These are phyloP conservation scores for Fusarium coicis DNA, from an alignment of 2,329 filamentous ascomycete species.

Conservation along the genomic window DNA sequence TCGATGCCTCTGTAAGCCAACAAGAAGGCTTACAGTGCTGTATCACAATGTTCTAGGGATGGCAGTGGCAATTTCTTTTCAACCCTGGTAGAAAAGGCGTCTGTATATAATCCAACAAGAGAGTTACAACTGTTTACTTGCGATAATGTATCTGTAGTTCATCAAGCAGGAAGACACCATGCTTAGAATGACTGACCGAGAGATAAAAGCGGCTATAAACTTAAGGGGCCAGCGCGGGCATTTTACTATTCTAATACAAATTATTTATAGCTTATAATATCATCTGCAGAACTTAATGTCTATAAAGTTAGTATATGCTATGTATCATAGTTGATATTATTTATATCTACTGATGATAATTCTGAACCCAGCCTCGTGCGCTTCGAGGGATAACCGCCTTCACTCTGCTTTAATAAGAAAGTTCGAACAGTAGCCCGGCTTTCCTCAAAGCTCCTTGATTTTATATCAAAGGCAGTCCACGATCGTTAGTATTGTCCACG, in stretches of 20 bases:
- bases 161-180: background rate
- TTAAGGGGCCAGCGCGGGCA: background rate
- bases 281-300: background rate
- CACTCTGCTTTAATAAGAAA: background rate
- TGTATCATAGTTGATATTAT: background rate
- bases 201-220: background rate
- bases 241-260: background rate
- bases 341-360: background rate
- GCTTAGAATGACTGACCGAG: background rate
- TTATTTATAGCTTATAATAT: background rate
- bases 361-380: background rate
- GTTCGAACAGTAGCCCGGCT: background rate
- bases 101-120: background rate
- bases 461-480: background rate
- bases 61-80: background rate
- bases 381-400: background rate
- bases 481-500: background rate
- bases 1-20: background rate
- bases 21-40: background rate
- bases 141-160: background rate
- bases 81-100: background rate
- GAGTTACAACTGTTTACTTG: background rate
- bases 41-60: background rate
- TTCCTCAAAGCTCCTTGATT: background rate
- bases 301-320: background rate